A percentile compares a stretch with the other conserved stretches of the same genome.
These are phyloP conservation scores for Xerocomellus amylosporus DNA, from an alignment of 768 basidiomycete species.

Conservation along the genomic window DNA sequence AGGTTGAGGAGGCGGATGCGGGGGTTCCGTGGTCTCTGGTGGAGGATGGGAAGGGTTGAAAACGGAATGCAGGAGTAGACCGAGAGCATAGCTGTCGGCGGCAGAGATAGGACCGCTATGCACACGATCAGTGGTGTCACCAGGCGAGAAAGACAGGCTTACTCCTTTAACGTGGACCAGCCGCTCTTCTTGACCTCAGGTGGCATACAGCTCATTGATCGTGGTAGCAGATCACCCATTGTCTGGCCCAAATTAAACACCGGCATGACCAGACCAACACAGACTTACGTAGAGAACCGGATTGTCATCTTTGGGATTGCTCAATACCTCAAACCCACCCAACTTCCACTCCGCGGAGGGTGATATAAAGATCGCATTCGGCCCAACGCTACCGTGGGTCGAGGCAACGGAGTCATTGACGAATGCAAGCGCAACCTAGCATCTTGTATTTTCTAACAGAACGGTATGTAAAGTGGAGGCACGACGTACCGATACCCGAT, in stretches of 20 bases:
- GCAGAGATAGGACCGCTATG: slow-evolving; percentile 52
- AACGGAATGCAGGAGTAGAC: slow-evolving; percentile 77
- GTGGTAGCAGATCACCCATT: slow-evolving; percentile 61
- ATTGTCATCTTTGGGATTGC: slow-evolving; percentile 74
- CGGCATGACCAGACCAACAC: neutral
- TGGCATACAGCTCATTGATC: slow-evolving; percentile 57
- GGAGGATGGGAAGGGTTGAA: slow-evolving; percentile 84
- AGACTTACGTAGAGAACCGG: slow-evolving; percentile 75
- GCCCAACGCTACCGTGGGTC: slow-evolving; percentile 76
- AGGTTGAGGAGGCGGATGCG: slow-evolving; percentile 75
- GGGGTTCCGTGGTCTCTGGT: slow-evolving; percentile 65
- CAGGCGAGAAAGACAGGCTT: slow-evolving; percentile 16
- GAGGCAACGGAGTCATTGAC: slow-evolving; percentile 80
- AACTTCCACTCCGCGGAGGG: slow-evolving; percentile 96
- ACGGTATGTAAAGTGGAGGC: neutral
- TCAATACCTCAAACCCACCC: slow-evolving; percentile 90
- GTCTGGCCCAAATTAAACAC: slow-evolving; percentile 44
- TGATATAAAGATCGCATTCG: slow-evolving; percentile 84
- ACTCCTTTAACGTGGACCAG: slow-evolving; percentile 85
- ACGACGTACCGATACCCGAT: slow-evolving; percentile 72
- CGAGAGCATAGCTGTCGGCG: slow-evolving; percentile 85
- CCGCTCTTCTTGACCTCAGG: slow-evolving; percentile 90
- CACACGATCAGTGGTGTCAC: neutral
- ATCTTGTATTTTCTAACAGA: neutral
- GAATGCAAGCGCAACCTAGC: slow-evolving; percentile 84